Percentiles rank a stretch among this genome's conserved stretches.
Evolutionary conservation across 2,329 filamentous ascomycete genomes (phyloP).

Genomic region (Colletotrichum limetticola): DNA sequence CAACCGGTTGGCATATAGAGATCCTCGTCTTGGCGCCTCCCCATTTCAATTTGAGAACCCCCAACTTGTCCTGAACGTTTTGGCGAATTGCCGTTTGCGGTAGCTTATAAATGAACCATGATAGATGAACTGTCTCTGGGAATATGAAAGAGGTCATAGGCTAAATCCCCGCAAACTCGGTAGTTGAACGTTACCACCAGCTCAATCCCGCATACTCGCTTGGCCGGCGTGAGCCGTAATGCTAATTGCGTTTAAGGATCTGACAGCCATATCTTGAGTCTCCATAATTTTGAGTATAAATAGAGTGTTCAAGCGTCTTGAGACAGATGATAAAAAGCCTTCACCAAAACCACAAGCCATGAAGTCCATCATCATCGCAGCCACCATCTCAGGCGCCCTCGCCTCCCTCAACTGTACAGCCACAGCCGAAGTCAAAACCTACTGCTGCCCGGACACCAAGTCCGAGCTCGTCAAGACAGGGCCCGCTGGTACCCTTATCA

Average conservation of each 20-base stretch:
- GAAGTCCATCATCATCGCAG: constrained; percentile 18
- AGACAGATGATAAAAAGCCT: no score
- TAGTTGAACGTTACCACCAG: neutral
- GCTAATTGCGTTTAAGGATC: neutral
- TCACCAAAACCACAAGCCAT: neutral
- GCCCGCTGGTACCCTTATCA: constrained; percentile 25
- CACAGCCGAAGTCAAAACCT: constrained; percentile 29
- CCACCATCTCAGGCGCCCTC: constrained; percentile 12
- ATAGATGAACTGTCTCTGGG: neutral
- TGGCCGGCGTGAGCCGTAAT: neutral
- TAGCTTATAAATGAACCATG: neutral
- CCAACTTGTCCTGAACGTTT: neutral
- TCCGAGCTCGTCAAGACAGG: constrained; percentile 35
- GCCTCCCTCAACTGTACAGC: constrained; percentile 36
- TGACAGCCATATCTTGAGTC: neutral
- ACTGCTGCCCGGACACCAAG: constrained; percentile 34
- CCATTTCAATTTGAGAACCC: neutral
- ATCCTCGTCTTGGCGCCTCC: neutral
- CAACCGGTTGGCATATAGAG: neutral
- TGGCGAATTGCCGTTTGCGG: neutral
- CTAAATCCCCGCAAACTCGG: neutral
- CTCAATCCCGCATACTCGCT: no score
- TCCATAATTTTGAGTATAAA: neutral
- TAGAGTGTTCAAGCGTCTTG: no score
- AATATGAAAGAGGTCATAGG: neutral